Evolutionary conservation across 179 eudicot genomes (phyloP), one percentile per base, ranked within the genome.

Genomic region (Silene noctiflora): DNA sequence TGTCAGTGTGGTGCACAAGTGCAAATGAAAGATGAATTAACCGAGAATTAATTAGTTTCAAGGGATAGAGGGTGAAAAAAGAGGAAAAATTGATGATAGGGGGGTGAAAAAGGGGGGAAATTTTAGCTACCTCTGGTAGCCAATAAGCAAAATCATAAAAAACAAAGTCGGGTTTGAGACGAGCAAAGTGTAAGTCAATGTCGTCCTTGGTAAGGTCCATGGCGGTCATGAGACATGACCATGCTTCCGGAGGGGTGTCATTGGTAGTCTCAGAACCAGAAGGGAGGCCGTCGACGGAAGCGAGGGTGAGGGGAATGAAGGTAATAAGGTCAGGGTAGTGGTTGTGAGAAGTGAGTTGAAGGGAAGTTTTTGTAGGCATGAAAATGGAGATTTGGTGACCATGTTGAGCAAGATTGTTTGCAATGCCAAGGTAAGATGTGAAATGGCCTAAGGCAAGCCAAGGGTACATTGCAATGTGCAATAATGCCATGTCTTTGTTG

Each of bases 361-460:
- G 44, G 24, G 44, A 75, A 19, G 87, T 81, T 42, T 73, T 84
- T 42, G 69, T 14, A 12, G 91, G 89, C 46, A 81, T 39, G 62
- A 86, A 29, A 35, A 81, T 73, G 31, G 85, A 77, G 78, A 87
- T 74, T 21, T 55, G 67, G 73, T 86, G 87, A 58, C 87, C 86
- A 66, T 68, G 73, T 13, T 81, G 39, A 13, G 91, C 91, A 8
- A 86, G 65, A 59, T 86, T 84, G 85, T 84, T 88, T 44, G 91
- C 76, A 19, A 84, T 48, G 16, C 55, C 3, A 10, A 84, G 81
- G 67, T 33, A 87, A 7, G 88, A 73, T 5, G 85, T 87, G 24
- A 88, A 59, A 59, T 88, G 89, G 67, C 91, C 86, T 11, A 84
- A 9, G 1, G 84, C 91, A 35, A 84, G 77, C 89, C 89, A 86